Evolutionary conservation across 345 rosid genomes (phyloP).

Genomic region (Arabis hirsuta): DNA sequence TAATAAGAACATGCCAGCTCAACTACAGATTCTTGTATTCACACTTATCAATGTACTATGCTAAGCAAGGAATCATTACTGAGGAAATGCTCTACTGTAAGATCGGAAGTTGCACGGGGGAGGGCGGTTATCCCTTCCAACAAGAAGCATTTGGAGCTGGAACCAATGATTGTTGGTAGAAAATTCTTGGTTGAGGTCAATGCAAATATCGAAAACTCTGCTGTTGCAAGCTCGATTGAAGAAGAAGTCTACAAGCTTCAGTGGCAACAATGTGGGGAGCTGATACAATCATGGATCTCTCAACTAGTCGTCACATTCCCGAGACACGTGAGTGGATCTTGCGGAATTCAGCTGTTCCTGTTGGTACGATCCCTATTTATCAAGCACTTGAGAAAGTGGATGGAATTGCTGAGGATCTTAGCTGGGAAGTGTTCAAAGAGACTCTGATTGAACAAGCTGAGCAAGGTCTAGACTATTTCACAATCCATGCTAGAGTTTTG

Average conservation of each 20-base stretch:
- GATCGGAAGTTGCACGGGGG: slow-evolving; percentile 97
- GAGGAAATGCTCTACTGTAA: slow-evolving; percentile 95
- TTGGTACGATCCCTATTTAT: slow-evolving; percentile 95
- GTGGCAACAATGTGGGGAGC: slow-evolving; percentile 99
- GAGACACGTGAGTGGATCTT: slow-evolving; percentile 98
- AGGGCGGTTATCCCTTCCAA: slow-evolving; percentile 98
- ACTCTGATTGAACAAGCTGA: slow-evolving; percentile 96
- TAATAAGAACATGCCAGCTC: too few species aligned
- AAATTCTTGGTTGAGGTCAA: slow-evolving; percentile 95
- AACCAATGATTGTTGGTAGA: slow-evolving; percentile 95
- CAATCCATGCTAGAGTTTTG: slow-evolving; percentile 93
- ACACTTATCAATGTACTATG: slow-evolving; percentile 58
- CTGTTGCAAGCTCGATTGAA: slow-evolving; percentile 95
- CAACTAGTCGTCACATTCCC: slow-evolving; percentile 96
- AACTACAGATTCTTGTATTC: too few species aligned
- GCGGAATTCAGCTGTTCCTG: slow-evolving; percentile 94
- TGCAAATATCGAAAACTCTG: slow-evolving; percentile 97
- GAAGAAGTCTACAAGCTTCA: slow-evolving; percentile 98
- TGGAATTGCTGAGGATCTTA: slow-evolving; percentile 93
- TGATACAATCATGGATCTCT: slow-evolving; percentile 98
- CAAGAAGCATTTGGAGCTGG: slow-evolving; percentile 92
- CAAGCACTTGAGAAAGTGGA: slow-evolving; percentile 97
- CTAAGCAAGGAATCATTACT: slow-evolving; percentile 93
- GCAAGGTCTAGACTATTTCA: slow-evolving; percentile 98
- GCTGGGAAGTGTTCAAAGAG: slow-evolving; percentile 91